Evolutionary conservation across 1,139 yeast species (phyloP).

Genomic region (Pichia sp.): DNA sequence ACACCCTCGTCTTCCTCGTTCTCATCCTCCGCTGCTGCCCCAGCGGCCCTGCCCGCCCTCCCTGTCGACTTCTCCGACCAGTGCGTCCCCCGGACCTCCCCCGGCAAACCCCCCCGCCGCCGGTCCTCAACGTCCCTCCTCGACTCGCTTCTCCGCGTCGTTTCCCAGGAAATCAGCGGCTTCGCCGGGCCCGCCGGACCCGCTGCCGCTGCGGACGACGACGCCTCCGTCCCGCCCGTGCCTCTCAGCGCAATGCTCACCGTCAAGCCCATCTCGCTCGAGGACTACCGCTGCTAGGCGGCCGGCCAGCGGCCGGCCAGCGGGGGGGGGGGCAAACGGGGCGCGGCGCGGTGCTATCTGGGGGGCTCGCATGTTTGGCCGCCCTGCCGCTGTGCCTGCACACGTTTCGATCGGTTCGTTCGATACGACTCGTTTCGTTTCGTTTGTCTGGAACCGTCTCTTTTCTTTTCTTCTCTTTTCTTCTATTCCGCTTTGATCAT

Average conservation of each 20-base stretch:
- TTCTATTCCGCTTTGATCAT: no score
- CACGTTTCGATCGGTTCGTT: no score
- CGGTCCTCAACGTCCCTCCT: not conserved
- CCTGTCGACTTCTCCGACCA: not conserved
- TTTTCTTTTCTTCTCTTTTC: no score
- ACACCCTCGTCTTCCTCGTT: not conserved
- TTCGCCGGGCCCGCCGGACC: not conserved
- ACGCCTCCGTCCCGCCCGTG: not conserved
- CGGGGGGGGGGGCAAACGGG: not conserved
- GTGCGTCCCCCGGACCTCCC: not conserved
- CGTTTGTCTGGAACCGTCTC: no score
- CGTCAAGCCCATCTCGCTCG: conserved; percentile 4
- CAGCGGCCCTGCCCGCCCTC: not conserved
- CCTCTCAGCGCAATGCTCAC: conserved; percentile 1
- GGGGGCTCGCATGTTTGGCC: no score
- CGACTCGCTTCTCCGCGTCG: conserved; percentile 8
- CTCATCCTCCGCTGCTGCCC: no score
- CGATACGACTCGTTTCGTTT: no score
- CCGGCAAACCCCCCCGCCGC: not conserved
- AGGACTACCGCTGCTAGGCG: not conserved
- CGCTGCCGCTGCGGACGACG: not conserved
- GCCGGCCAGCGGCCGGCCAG: no score
- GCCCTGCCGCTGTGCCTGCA: no score
- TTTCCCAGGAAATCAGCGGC: not conserved
- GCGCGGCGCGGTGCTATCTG: not conserved